Percentiles rank a stretch among this genome's conserved stretches.
phyloP scores from a whole-genome alignment of 177 flowering plant genomes.

The Tripterygium wilfordii region DNA sequence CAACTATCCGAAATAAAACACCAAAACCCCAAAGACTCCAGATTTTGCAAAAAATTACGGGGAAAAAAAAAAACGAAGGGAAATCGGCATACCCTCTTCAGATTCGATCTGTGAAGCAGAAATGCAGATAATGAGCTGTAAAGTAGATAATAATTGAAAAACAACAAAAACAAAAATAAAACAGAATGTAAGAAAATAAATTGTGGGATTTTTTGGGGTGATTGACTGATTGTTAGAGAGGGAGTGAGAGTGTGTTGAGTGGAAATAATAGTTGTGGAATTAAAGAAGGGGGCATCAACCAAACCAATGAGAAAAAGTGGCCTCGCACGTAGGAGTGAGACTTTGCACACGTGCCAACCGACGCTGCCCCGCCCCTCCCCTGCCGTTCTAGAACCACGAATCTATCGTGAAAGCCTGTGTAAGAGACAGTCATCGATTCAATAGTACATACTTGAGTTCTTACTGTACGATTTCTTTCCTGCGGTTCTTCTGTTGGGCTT shows the following conservation, averaged over 20 bases:
- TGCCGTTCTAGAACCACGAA: constrained; percentile 1
- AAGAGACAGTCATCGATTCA: too few species aligned
- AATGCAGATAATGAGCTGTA: constrained; percentile 7
- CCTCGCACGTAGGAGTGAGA: constrained; percentile 19
- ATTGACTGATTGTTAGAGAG: constrained; percentile 1
- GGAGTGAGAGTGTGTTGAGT: background rate
- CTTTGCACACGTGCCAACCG: constrained; percentile 32
- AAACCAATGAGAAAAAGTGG: constrained; percentile 11
- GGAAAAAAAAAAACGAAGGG: background rate
- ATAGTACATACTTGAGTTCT: too few species aligned
- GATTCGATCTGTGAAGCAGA: constrained; percentile 13
- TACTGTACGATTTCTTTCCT: too few species aligned
- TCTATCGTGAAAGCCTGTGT: too few species aligned
- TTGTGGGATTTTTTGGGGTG: too few species aligned
- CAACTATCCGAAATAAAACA: too few species aligned
- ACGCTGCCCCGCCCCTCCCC: constrained; percentile 20
- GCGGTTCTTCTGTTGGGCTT: too few species aligned
- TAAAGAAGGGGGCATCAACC: constrained; percentile 6
- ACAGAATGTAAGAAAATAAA: background rate
- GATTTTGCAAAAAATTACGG: background rate
- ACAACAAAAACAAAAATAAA: background rate
- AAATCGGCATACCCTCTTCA: constrained; percentile 5
- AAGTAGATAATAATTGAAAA: background rate
- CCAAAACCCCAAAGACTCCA: background rate
- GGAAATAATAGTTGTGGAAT: constrained; percentile 11